Conservation (phyloP, 139 green algal genomes). For the Auxenochlorella pyrenoidosa region DNA sequence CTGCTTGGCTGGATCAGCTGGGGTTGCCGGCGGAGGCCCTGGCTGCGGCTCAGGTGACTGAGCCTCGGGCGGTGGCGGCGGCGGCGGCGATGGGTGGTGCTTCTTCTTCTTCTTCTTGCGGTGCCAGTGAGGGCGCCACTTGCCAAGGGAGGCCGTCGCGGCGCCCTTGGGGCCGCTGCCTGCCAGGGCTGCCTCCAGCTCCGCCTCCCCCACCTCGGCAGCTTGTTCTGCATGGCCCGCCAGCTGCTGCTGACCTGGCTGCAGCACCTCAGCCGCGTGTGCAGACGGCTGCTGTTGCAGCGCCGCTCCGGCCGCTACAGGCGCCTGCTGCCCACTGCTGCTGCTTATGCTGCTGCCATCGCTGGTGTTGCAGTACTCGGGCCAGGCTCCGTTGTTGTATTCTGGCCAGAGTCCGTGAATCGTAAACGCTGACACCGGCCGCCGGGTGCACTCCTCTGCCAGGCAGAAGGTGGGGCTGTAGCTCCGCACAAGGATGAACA, state of each 20-base stretch:
- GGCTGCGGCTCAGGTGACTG: background rate
- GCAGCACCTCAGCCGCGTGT: background rate
- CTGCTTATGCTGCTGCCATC: background rate
- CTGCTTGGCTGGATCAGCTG: background rate
- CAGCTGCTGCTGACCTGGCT: background rate
- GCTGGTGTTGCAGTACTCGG: conserved; percentile 51
- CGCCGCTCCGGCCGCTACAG: background rate
- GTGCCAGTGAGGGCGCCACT: too few species aligned
- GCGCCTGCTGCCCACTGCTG: background rate
- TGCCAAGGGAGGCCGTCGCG: too few species aligned
- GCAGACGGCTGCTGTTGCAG: background rate
- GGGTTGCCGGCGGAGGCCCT: background rate
- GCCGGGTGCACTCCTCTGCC: background rate
- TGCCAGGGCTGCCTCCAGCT: too few species aligned
- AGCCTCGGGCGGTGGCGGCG: background rate
- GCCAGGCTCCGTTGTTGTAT: conserved; percentile 66
- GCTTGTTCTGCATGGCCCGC: background rate
- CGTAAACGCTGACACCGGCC: conserved; percentile 59
- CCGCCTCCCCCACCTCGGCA: too few species aligned
- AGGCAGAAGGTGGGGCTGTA: conserved; percentile 39
- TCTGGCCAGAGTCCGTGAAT: conserved; percentile 85
- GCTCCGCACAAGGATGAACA: conserved; percentile 31
- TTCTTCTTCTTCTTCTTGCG: background rate
- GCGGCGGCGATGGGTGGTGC: too few species aligned
- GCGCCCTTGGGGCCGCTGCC: too few species aligned